These are phyloP conservation scores for Kluyveromyces sp. DNA, from an alignment of 1,139 yeast genomes.

Conservation along the genomic window DNA sequence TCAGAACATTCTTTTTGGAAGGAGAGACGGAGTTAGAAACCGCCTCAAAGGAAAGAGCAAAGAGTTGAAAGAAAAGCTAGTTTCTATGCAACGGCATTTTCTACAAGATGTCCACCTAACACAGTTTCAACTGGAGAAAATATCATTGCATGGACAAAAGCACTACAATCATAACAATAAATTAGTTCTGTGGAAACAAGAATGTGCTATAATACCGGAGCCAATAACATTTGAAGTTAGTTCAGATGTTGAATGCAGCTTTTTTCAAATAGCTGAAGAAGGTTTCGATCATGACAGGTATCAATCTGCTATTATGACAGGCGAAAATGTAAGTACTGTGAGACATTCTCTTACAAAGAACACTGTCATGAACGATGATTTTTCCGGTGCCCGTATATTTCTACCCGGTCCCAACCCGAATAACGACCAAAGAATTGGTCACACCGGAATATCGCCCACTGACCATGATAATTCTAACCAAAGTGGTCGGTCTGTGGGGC, in stretches of 20 bases:
- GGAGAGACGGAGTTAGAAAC: background rate
- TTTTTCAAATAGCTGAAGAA: background rate
- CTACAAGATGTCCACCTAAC: background rate
- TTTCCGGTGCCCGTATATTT: no score
- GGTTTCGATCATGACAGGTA: background rate
- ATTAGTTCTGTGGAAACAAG: background rate
- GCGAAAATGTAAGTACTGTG: background rate
- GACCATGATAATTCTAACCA: no score
- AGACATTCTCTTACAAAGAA: background rate
- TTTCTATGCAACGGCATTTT: background rate
- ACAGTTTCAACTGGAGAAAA: background rate
- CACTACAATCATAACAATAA: no score
- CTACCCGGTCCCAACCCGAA: no score
- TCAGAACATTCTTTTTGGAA: background rate
- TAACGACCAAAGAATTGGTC: no score
- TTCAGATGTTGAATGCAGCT: constrained; percentile 4
- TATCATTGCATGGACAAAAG: background rate
- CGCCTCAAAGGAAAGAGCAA: background rate
- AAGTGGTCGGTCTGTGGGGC: no score
- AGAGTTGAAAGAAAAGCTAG: background rate
- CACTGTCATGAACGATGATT: background rate
- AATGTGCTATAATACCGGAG: background rate
- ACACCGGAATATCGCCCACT: no score
- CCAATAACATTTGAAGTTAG: constrained; percentile 2
- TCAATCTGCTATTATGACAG: background rate